Conservation (phyloP, 2,329 filamentous ascomycete species). For the Aureobasidium sp. region DNA sequence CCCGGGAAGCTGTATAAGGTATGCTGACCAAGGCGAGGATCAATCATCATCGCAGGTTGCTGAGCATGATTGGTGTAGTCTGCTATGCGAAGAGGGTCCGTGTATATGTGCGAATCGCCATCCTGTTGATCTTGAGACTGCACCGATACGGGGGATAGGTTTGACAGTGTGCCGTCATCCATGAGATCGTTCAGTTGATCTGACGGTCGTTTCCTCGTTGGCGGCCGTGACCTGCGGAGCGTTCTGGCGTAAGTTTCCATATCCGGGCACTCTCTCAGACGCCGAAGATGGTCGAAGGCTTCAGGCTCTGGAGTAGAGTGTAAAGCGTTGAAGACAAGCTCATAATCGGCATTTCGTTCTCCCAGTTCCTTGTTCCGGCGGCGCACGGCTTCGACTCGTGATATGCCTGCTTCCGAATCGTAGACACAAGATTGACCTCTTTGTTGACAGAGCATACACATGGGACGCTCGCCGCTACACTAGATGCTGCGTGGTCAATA, state of each 20-base stretch:
- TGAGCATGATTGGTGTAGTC: background rate
- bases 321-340: background rate
- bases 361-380: slow-evolving; percentile 8
- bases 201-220: background rate
- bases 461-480: slow-evolving; percentile 10
- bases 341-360: slow-evolving; percentile 7
- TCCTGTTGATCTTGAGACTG: background rate
- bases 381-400: slow-evolving; percentile 5
- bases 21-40: slow-evolving; percentile 1
- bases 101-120: background rate
- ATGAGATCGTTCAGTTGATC: background rate
- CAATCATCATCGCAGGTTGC: background rate
- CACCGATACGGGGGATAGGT: background rate
- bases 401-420: slow-evolving; percentile 6
- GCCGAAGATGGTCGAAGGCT: slow-evolving; percentile 1
- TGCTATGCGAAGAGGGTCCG: background rate
- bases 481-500: background rate
- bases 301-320: background rate
- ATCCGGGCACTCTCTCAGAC: background rate
- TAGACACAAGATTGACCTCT: slow-evolving; percentile 6
- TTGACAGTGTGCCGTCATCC: background rate
- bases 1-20: background rate
- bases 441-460: slow-evolving; percentile 6
- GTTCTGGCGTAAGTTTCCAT: background rate
- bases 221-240: background rate